Percentiles rank a stretch among this genome's conserved stretches.
phyloP scores from a whole-genome alignment of 2,329 filamentous ascomycete genomes.

The Pestalotiopsis sp. region DNA sequence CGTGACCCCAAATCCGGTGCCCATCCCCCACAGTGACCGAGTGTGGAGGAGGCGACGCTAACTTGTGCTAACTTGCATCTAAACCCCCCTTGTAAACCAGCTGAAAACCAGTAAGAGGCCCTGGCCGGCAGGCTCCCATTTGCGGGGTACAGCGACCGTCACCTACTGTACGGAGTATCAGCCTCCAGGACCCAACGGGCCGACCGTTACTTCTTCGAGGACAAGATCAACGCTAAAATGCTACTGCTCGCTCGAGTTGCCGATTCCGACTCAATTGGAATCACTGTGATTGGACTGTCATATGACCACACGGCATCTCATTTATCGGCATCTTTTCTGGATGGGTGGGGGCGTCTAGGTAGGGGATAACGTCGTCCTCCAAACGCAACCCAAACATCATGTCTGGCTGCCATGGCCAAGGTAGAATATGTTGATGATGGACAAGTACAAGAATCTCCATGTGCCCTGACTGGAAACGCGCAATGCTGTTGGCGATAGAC shows the following conservation, averaged over 20 bases:
- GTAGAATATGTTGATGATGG: not conserved
- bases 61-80: not conserved
- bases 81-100: not conserved
- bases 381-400: not conserved
- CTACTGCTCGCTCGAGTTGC: not conserved
- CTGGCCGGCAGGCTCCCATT: not conserved
- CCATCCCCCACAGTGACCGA: not conserved
- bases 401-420: not conserved
- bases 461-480: not conserved
- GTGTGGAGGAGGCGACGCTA: not conserved
- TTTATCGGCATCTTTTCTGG: not conserved
- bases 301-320: not conserved
- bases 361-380: not conserved
- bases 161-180: not conserved
- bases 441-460: not conserved
- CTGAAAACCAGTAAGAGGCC: not conserved
- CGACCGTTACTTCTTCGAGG: not conserved
- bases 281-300: not conserved
- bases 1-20: not conserved
- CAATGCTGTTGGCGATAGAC: not conserved
- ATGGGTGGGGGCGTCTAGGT: not conserved
- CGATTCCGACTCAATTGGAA: constrained; percentile 6
- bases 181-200: not conserved
- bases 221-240: not conserved
- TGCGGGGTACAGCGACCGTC: not conserved